Conservation (phyloP, 768 basidiomycete genomes). For the Candolleomyces efflorescens region DNA sequence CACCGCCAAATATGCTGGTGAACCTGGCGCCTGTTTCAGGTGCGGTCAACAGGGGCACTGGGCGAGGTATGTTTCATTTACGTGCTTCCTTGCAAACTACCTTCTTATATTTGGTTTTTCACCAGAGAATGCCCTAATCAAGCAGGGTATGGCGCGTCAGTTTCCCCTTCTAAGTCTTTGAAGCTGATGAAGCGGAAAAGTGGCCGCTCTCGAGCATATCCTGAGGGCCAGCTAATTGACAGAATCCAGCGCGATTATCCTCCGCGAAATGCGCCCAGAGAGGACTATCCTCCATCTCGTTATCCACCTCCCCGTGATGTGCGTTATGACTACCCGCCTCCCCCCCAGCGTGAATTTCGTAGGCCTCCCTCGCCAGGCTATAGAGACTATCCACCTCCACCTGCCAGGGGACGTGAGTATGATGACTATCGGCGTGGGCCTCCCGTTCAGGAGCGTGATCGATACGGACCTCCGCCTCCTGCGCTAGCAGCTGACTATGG, state of each 20-base stretch:
- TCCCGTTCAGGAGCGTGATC: slow-evolving; percentile 39
- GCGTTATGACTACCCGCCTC: slow-evolving; percentile 58
- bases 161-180: no score
- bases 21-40: slow-evolving; percentile 85
- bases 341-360: slow-evolving; percentile 53
- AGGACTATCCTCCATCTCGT: slow-evolving; percentile 48
- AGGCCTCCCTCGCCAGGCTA: slow-evolving; percentile 63
- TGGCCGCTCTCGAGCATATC: slow-evolving; percentile 30
- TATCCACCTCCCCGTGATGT: slow-evolving; percentile 47
- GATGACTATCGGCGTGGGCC: slow-evolving; percentile 63
- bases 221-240: slow-evolving; percentile 54
- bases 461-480: slow-evolving; percentile 46
- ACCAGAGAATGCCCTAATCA: slow-evolving; percentile 73
- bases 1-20: slow-evolving; percentile 76
- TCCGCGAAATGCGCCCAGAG: slow-evolving; percentile 41
- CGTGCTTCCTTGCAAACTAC: neutral
- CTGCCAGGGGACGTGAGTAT: slow-evolving; percentile 52
- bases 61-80: slow-evolving; percentile 60
- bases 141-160: slow-evolving; percentile 1
- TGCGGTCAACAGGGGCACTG: slow-evolving; percentile 86
- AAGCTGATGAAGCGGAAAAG: no score
- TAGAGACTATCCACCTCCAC: slow-evolving; percentile 54
- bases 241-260: slow-evolving; percentile 58
- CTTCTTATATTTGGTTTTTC: neutral
- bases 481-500: slow-evolving; percentile 49